Conservation (phyloP, 2,329 filamentous ascomycete species). For the Talaromyces pinophilus region DNA sequence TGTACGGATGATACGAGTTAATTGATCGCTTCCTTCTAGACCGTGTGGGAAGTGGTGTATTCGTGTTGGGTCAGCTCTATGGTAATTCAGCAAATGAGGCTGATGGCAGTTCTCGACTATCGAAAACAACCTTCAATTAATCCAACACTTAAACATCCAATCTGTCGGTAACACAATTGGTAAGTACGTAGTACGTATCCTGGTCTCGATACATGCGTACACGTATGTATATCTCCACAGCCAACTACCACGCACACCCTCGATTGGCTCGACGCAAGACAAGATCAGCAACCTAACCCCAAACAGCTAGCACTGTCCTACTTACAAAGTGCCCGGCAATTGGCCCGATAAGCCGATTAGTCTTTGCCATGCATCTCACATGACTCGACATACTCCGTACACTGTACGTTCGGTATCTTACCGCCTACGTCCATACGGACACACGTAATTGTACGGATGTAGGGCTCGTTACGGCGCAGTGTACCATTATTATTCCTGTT, state of each 20-base stretch:
- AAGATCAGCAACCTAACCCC: neutral
- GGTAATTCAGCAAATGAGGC: neutral
- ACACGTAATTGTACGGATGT: neutral
- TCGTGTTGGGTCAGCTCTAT: neutral
- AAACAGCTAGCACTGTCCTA: neutral
- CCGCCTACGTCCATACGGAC: neutral
- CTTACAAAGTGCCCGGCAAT: neutral
- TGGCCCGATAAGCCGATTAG: constrained; percentile 11
- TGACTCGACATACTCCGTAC: neutral
- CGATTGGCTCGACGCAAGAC: neutral
- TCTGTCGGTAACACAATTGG: neutral
- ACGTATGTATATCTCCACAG: neutral
- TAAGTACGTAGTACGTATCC: neutral
- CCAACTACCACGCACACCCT: neutral
- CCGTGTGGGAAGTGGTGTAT: neutral
- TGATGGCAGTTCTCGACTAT: neutral
- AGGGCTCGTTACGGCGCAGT: neutral
- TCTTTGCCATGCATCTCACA: constrained; percentile 5
- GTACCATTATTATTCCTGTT: neutral
- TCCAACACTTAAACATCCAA: neutral
- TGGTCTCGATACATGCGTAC: neutral
- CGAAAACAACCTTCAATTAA: neutral
- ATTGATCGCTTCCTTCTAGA: neutral
- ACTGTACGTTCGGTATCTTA: neutral
- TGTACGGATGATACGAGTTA: neutral